phyloP scores from a whole-genome alignment of 768 basidiomycete genomes.

The Amanita jacksonii region DNA sequence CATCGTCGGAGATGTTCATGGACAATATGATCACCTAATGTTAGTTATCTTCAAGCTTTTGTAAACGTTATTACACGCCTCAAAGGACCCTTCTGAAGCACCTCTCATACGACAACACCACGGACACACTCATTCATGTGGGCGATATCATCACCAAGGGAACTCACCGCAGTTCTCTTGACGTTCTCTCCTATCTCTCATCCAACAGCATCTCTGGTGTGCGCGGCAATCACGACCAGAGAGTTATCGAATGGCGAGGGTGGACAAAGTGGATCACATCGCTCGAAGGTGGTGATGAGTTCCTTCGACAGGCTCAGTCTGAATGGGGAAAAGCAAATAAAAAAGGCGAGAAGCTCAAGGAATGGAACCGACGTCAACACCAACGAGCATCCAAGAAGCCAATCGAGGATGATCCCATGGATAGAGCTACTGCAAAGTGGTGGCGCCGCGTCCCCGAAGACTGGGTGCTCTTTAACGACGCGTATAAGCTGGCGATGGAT shows the following conservation, averaged over 20 bases:
- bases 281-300: conserved; percentile 36
- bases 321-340: conserved; percentile 29
- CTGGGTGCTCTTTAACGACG: conserved; percentile 69
- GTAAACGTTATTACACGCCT: background rate
- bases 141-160: conserved; percentile 82
- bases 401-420: conserved; percentile 6
- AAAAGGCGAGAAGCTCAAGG: conserved; percentile 25
- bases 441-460: conserved; percentile 46
- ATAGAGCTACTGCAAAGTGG: conserved; percentile 26
- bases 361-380: conserved; percentile 29
- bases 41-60: conserved; percentile 17
- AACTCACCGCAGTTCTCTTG: conserved; percentile 44
- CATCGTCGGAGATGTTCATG: conserved; percentile 85
- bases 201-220: conserved; percentile 63
- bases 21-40: conserved; percentile 62
- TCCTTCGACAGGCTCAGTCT: conserved; percentile 44
- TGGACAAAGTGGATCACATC: conserved; percentile 76
- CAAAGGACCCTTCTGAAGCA: conserved; percentile 52
- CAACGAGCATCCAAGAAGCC: conserved; percentile 15
- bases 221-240: conserved; percentile 92
- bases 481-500: conserved; percentile 64
- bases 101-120: conserved; percentile 45
- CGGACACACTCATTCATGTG: conserved; percentile 69
- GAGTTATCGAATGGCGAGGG: conserved; percentile 77
- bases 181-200: conserved; percentile 57